Evolutionary conservation across 2,329 filamentous ascomycete species (phyloP), one percentile per base, ranked within the genome.

Genomic region (Alternaria triticina): DNA sequence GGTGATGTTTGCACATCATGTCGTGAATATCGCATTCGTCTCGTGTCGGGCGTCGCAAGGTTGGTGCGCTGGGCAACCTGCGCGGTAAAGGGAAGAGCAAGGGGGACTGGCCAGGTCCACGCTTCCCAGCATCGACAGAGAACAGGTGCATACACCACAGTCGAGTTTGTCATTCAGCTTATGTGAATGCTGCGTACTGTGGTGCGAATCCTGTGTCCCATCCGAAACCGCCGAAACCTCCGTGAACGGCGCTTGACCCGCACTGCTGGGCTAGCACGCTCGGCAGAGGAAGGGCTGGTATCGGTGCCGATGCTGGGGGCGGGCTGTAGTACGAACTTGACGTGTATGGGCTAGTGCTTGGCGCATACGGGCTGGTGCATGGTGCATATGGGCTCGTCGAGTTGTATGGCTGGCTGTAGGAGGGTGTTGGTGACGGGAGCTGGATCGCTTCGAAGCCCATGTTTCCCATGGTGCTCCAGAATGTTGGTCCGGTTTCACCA

Each of bases 201-300:
- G 87, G 82, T 71, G 92, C 87, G 80, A 94, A 96, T 80, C 95
- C 92, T 77, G 92, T 91, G 79, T 91, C 93, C 92, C 93, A 97
- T 72, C 91, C 92, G 79, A 96, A 96, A 69, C 89, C 74, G 71
- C 88, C 87, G 83, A 91, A 94, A 64, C 89, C 90, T 65, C 90
- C 85, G 70, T 81, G 76, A 65, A 79, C 72, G 62, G 76, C 77
- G 77, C 90, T 90, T 62, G 94, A 88, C 73, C 93, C 93, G 82
- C 95, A 98, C 74, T 88, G 86, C 79, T 93, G 93, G 73, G 92
- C 88, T 65, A 97, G 85, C 88, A 94, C 92, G 83, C 93, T 97
- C 46, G 94, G 94, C 57, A 97, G 86, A 52, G 94, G 91, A 49
- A 97, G 86, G 45, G 90, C 84, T 22, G 93, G 88, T 69, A 96